Evolutionary conservation across 164 flowering plant genomes (phyloP), one percentile per base, ranked within the genome.

Genomic region (Platanus orientalis): DNA sequence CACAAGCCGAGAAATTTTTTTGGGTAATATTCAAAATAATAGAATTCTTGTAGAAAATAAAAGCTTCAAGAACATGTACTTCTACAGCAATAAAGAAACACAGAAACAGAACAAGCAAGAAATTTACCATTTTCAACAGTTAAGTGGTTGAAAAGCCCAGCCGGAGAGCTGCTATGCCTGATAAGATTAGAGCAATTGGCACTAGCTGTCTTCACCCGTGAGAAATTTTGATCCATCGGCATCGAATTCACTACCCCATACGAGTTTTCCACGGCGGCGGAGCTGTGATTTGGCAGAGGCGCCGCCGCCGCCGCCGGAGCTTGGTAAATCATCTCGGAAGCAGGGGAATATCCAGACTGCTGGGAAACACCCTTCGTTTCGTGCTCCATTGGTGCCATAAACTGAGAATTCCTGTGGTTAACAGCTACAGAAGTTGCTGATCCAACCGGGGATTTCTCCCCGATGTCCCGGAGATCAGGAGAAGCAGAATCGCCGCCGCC

Each of bases 121-220:
- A n/a, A n/a, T n/a, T n/a, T 84, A 89, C 97, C 90, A 57, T 80
- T 79, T 55, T 85, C 90, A 10, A 81, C 69, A 17, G 73, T 66
- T 10, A 83, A 34, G 57, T 80, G 64, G 44, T 81, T 58, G 69
- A 91, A 84, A 3, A 91, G 62, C 17, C 98, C 98, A 6, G 96
- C 92, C 25, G 98, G 98, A 1, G 95, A 94, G 76, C 98, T 94
- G 57, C 83, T 89, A 24, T 89, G 95, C 9, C 97, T 81, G 47
- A 81, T 69, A 24, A 92, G 90, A 75, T 80, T 80, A 7, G 88
- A 77, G 65, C n/a, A n/a, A n/a, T n/a, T n/a, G n/a, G n/a, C n/a
- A n/a, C 58, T n/a, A 9, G 73, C 40, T 66, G 66, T 72, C 64
- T 77, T 81, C 74, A 75, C 59, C 47, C n/a, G 77, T 19, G 67